Conservation (phyloP, 1,284 basidiomycete species). For the Phlebopus sp. region DNA sequence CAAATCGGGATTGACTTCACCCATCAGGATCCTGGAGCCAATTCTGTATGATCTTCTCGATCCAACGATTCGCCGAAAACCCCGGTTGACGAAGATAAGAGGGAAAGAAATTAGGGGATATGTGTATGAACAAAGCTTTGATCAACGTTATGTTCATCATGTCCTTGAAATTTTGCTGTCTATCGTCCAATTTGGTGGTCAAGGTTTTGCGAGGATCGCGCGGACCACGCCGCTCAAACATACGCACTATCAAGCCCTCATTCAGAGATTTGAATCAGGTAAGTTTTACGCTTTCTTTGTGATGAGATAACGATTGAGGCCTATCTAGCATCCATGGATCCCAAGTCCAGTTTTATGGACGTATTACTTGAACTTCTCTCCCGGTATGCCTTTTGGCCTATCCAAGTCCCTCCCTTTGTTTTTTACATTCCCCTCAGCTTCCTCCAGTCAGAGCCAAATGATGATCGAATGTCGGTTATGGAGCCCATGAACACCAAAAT, state of each 20-base stretch:
- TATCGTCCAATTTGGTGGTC: conserved; percentile 83
- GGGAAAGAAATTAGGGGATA: conserved; percentile 67
- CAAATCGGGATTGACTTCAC: conserved; percentile 8
- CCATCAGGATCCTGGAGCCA: conserved; percentile 77
- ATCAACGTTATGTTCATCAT: conserved; percentile 71
- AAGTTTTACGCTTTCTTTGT: conserved; percentile 15
- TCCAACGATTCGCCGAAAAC: conserved; percentile 55
- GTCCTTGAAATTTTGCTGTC: conserved; percentile 75
- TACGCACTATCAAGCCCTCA: conserved; percentile 56
- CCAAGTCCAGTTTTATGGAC: conserved; percentile 72
- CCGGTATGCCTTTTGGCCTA: conserved; percentile 43
- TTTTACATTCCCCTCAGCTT: conserved; percentile 48
- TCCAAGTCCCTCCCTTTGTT: not conserved
- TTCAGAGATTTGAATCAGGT: conserved; percentile 60
- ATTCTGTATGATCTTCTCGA: conserved; percentile 79
- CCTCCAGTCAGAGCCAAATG: conserved; percentile 70
- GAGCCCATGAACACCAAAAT: conserved; percentile 58
- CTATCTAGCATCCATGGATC: conserved; percentile 47
- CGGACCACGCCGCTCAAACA: conserved; percentile 59
- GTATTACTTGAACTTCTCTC: conserved; percentile 66
- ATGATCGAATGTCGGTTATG: conserved; percentile 49
- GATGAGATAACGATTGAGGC: conserved; percentile 15
- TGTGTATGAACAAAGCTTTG: conserved; percentile 71
- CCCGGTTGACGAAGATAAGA: conserved; percentile 51
- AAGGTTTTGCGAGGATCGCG: conserved; percentile 76